Evolutionary conservation across 495 filamentous ascomycete genomes (phyloP), one percentile per base, ranked within the genome.

Genomic region (Aspergillus diversus): DNA sequence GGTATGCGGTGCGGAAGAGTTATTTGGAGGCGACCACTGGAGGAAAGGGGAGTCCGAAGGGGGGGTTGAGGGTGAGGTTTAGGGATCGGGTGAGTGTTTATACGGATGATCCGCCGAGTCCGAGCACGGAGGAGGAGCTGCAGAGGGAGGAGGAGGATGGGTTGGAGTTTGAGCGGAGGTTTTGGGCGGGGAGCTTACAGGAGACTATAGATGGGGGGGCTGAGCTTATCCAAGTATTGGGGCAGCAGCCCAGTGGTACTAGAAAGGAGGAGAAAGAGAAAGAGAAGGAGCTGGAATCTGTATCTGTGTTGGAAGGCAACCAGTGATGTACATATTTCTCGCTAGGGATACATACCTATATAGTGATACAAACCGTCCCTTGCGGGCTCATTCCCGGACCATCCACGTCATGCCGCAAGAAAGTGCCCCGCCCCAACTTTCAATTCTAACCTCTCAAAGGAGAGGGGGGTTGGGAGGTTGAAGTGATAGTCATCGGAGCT

Each of bases 1-100:
- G 89, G 35, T 96, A 89, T 71, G 69, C 82, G 13, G 83, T 93
- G 42, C 86, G 90, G 33, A 91, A 89, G 73, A 80, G 82, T 66
- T 84, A 88, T 59, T 78, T 92, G 21, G 83, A 90, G 12, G 61
- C 68, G 0, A 60, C 61, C 7, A 57, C 69, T 15, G 59, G 63
- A 6, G 62, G 66, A 5, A 60, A 55, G 21, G 21, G 21, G 21
- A 3, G 66, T 68, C 0, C 65, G 63, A 8, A 61, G 63, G 3
- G 71, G 71, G 0, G 71, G 16, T 72, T 63, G 15, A 67, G 70
- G 0, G 77, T 80, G 11, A 75, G 77, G 0, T 80, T 80, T 68
- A 69, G 77, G 54, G 77, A 80, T 11, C 63, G 63, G 7, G 77
- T 80, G 7, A 75, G 74, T 46, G 75, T 79, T 0, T 79, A 77